A percentile compares a stretch with the other conserved stretches of the same genome.
These are phyloP conservation scores for Penicillium hesseltinei DNA, from an alignment of 2,329 filamentous ascomycete genomes.

Conservation along the genomic window DNA sequence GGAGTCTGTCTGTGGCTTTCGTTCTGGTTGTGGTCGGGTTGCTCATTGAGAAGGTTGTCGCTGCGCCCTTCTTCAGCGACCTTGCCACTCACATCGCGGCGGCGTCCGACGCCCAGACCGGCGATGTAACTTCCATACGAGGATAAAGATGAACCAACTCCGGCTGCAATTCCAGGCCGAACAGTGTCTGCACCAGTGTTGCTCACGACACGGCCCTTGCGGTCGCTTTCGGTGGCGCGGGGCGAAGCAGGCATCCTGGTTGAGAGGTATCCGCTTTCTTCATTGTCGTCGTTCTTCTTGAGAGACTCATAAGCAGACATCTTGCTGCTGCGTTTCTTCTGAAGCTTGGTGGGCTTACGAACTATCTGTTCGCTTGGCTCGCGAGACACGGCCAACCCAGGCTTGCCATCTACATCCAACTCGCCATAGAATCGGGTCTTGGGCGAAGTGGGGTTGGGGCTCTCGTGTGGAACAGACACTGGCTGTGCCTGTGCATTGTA, in stretches of 20 bases:
- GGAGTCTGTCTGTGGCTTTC: slow-evolving; percentile 13
- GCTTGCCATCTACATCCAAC: slow-evolving; percentile 28
- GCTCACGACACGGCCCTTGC: slow-evolving; percentile 46
- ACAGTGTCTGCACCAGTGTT: slow-evolving; percentile 43
- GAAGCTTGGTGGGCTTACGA: slow-evolving; percentile 32
- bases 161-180: slow-evolving; percentile 20
- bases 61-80: slow-evolving; percentile 47
- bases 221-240: slow-evolving; percentile 31
- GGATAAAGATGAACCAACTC: slow-evolving; percentile 31
- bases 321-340: slow-evolving; percentile 36
- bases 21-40: slow-evolving; percentile 11
- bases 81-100: slow-evolving; percentile 49
- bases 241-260: slow-evolving; percentile 8
- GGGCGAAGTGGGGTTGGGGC: slow-evolving; percentile 31
- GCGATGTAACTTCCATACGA: slow-evolving; percentile 46
- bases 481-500: slow-evolving; percentile 24
- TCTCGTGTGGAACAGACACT: slow-evolving; percentile 20
- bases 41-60: slow-evolving; percentile 21
- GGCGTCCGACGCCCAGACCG: slow-evolving; percentile 45
- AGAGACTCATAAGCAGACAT: slow-evolving; percentile 35
- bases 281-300: slow-evolving; percentile 30
- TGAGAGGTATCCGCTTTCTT: slow-evolving; percentile 19
- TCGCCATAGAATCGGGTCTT: slow-evolving; percentile 44
- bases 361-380: slow-evolving; percentile 22
- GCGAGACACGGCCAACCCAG: slow-evolving; percentile 23